Evolutionary conservation across 768 basidiomycete species (phyloP).

Genomic region (Lactarius hatsudake): DNA sequence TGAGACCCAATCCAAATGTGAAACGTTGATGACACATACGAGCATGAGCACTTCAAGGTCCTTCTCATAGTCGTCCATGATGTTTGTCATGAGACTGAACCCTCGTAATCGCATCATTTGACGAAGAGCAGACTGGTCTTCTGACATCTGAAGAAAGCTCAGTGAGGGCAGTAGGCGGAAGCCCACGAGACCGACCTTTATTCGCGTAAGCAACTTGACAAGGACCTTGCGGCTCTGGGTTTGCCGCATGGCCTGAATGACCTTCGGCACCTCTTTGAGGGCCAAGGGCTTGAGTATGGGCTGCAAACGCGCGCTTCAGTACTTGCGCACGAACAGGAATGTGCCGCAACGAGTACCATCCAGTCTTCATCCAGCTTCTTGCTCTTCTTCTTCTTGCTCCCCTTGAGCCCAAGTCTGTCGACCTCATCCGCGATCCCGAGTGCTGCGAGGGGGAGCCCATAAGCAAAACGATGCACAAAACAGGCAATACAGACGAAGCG

Average conservation of each 20-base stretch:
- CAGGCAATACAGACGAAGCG: not conserved
- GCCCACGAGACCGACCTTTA: slow-evolving; percentile 54
- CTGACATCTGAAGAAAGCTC: slow-evolving; percentile 62
- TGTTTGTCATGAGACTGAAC: slow-evolving; percentile 86
- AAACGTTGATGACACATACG: slow-evolving; percentile 43
- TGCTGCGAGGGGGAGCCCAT: slow-evolving; percentile 45
- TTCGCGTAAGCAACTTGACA: slow-evolving; percentile 76
- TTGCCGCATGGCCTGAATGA: slow-evolving; percentile 89
- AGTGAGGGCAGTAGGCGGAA: not conserved
- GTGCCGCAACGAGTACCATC: slow-evolving; percentile 47
- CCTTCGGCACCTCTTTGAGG: slow-evolving; percentile 82
- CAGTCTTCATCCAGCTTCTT: slow-evolving; percentile 96
- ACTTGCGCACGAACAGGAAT: slow-evolving; percentile 2
- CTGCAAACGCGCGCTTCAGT: slow-evolving; percentile 38
- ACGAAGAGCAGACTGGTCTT: slow-evolving; percentile 71
- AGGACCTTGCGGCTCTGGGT: slow-evolving; percentile 81
- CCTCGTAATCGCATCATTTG: slow-evolving; percentile 92
- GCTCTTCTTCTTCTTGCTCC: slow-evolving; percentile 82
- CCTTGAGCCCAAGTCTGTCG: slow-evolving; percentile 79
- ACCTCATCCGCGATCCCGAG: slow-evolving; percentile 93
- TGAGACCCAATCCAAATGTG: not conserved
- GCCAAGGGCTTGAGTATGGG: slow-evolving; percentile 73
- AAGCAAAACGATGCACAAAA: not conserved
- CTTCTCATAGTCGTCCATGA: slow-evolving; percentile 70
- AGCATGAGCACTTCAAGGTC: slow-evolving; percentile 70